Evolutionary conservation across 2,329 filamentous ascomycete species (phyloP), one percentile per base, ranked within the genome.

Genomic region (Chrysoporthe cubensis): DNA sequence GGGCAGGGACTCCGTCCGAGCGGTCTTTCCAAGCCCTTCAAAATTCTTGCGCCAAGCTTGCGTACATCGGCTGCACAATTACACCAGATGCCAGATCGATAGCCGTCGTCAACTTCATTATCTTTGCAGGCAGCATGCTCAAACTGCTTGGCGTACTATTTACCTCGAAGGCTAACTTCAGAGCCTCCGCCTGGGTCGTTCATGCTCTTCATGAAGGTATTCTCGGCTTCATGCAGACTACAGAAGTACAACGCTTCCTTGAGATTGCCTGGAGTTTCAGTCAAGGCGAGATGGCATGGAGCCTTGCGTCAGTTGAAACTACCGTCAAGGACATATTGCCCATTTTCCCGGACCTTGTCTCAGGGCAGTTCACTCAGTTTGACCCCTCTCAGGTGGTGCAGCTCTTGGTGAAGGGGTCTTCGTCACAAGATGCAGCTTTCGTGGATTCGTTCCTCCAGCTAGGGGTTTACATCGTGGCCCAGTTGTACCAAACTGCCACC

Each of bases 51-150:
- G 57, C 79, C 11, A 78, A 83, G 1, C 71, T 88, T 2, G 82
- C 82, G 3, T 84, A 81, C 65, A 77, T 87, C 60, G 83, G 83
- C 40, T 85, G 83, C 72, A 85, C 83, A 1, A 76, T 80, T 52
- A 68, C 80, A 0, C 78, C 79, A 1, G 63, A 65, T 26, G 37
- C 37, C 1, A 43, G 43, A 21, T 61, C 63, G 26, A 34, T 32
- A 32, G 63, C 56, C 7, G 71, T 83, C n/a, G 67, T 74, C 16
- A 79, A 84, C 68, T 83, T 83, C 65, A 66, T 83, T 13, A 78
- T 76, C 6, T 76, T 83, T 21, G 72, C 78, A 37, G 74, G 77
- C 50, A 73, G 76, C 2, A 70, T 85, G 5, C 66, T 70, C 37
- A 68, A 68, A 18, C 54, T 68, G n/a, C 32, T 70, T 44, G 64